Conservation (phyloP, 83 land plant species). For the Diphasiastrum complanatum region DNA sequence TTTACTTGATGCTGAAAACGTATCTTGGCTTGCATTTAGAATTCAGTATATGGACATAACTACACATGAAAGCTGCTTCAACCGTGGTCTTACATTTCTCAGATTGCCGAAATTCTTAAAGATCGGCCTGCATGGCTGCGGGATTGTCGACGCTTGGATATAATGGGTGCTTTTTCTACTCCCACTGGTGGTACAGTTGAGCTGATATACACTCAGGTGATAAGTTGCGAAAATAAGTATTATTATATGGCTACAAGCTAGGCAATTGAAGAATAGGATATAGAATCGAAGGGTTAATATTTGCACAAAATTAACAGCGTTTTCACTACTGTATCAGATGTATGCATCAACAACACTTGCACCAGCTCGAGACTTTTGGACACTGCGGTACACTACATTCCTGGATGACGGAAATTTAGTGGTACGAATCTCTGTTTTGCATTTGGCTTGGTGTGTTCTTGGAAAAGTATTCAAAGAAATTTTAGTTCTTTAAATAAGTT, state of each 20-base stretch:
- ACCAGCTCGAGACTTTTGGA: slow-evolving; percentile 91
- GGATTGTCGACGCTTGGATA: slow-evolving; percentile 75
- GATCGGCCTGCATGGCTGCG: slow-evolving; percentile 86
- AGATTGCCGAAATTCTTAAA: slow-evolving; percentile 86
- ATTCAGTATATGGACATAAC: background rate
- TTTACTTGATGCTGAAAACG: background rate
- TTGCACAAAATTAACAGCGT: background rate
- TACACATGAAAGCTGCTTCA: background rate
- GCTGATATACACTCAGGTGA: slow-evolving; percentile 88
- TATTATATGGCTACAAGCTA: background rate
- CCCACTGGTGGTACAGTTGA: slow-evolving; percentile 90
- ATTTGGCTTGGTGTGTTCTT: background rate
- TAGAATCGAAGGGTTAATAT: background rate
- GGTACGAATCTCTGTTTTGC: slow-evolving; percentile 33
- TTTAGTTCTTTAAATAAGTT: background rate
- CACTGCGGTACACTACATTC: slow-evolving; percentile 71
- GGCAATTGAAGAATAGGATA: background rate
- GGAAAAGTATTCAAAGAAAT: background rate
- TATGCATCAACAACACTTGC: slow-evolving; percentile 95
- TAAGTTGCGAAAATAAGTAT: background rate
- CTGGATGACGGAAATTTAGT: slow-evolving; percentile 93
- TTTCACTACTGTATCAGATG: slow-evolving; percentile 43
- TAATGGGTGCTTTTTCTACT: slow-evolving; percentile 62
- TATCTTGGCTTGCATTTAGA: background rate
- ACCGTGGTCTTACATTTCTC: slow-evolving; percentile 3